Percentiles rank a stretch among this genome's conserved stretches.
Conservation (phyloP, 352 stramenopile genomes). For the Phytophthora pinifolia region DNA sequence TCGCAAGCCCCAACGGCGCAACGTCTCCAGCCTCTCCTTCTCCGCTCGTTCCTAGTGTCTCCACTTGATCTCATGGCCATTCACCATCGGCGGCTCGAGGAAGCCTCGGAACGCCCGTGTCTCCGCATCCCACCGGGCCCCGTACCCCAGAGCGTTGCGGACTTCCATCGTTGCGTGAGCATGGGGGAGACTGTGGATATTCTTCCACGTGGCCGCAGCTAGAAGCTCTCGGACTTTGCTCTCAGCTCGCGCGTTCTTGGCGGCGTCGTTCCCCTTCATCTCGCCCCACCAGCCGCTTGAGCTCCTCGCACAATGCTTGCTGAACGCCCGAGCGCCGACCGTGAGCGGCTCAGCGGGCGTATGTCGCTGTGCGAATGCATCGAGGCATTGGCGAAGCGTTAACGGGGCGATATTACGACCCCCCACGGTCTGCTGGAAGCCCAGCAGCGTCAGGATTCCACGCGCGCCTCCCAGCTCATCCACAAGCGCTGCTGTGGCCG, state of each 20-base stretch:
- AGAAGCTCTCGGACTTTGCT: conserved; percentile 54
- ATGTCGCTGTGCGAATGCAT: conserved; percentile 50
- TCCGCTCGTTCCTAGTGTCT: conserved; percentile 40
- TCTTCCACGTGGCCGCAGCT: conserved; percentile 71
- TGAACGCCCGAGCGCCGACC: conserved; percentile 71
- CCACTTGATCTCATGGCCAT: conserved; percentile 77
- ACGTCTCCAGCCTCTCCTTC: conserved; percentile 17
- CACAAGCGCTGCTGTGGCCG: conserved; percentile 30
- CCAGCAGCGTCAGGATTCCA: conserved; percentile 63
- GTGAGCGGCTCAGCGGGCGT: conserved; percentile 50
- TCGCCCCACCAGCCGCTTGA: conserved; percentile 62
- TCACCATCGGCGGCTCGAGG: conserved; percentile 76
- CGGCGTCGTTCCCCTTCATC: conserved; percentile 62
- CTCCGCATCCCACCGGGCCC: conserved; percentile 68
- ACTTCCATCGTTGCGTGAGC: conserved; percentile 72
- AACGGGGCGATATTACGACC: conserved; percentile 51
- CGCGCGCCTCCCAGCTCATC: conserved; percentile 49
- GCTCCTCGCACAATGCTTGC: conserved; percentile 78
- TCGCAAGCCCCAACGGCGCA: conserved; percentile 20
- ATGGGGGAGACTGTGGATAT: conserved; percentile 77
- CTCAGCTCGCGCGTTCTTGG: conserved; percentile 64
- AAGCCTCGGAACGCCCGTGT: conserved; percentile 71
- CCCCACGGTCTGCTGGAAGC: conserved; percentile 62
- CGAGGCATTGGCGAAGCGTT: conserved; percentile 55
- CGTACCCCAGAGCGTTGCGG: conserved; percentile 67